Percentiles rank a stretch among this genome's conserved stretches.
phyloP scores from a whole-genome alignment of 441 rosid species.

The Sinapis alba region DNA sequence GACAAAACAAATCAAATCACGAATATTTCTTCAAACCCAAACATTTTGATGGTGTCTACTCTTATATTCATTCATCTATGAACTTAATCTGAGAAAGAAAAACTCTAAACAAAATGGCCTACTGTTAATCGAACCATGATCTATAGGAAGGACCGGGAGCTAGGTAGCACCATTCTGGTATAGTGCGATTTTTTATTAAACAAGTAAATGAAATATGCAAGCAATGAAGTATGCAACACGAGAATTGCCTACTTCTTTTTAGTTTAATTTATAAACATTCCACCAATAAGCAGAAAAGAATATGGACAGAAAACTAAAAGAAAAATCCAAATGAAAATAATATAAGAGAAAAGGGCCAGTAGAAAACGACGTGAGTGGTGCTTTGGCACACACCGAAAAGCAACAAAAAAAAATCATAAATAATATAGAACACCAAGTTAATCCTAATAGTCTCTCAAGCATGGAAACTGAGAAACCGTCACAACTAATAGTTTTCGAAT shows the following conservation, averaged over 20 bases:
- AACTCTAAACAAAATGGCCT: not conserved
- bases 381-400: conserved; percentile 36
- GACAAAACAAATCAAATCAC: no score
- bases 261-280: not conserved
- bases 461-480: no score
- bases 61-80: not conserved
- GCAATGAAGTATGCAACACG: conserved; percentile 12
- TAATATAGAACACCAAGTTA: no score
- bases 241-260: not conserved
- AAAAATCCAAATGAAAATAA: conserved; percentile 26
- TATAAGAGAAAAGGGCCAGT: conserved; percentile 30
- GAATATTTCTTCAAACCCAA: no score
- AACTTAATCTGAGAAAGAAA: not conserved
- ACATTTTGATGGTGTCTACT: no score
- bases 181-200: not conserved
- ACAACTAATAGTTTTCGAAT: no score
- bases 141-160: not conserved
- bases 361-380: conserved; percentile 45
- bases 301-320: conserved; percentile 30
- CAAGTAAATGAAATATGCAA: conserved; percentile 14
- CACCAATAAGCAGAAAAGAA: conserved; percentile 9
- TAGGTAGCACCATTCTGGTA: not conserved
- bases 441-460: no score
- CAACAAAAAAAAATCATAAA: conserved; percentile 18
- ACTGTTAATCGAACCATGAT: not conserved